Base-by-base conservation (phyloP, 148 eudicot genomes). In the Chenopodium suecicum region DNA sequence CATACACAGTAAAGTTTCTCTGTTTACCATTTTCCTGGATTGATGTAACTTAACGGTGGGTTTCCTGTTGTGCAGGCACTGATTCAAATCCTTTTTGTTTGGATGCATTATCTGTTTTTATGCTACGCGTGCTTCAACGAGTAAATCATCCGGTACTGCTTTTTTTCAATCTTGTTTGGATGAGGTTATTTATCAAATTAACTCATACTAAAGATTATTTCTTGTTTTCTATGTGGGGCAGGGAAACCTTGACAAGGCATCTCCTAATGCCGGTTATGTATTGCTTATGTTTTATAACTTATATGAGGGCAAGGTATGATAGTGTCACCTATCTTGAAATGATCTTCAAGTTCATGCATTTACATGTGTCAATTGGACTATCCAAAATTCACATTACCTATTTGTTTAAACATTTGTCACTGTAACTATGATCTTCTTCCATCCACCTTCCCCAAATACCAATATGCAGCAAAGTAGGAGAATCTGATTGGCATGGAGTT, bases 231-330 rank as follows among this genome's bases (percentile, higher is more conserved):
- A 12, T 72, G 65, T 75, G 84, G 81, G 34, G 70, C 79, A 96
- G 99, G 99, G 99, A 68, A 94, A 91, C 89, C 98, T 96, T 77
- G 99, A 96, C 84, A 90, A 88, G 85, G 85, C 93, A 79, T 91
- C 94, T 80, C 91, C 92, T 73, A 94, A 92, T 88, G 93, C 90
- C 73, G 97, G 99, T 74, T 94, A 89, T 87, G 97, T 96, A 46
- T 80, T 96, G 87, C 90, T 96, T 70, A 91, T 96, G 94, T 96
- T 96, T 86, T 94, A 96, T 84, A 83, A 92, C 77, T 94, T 96
- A 41, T 96, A 96, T 83, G 93, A 94, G 70, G 98, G 97, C 79
- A 96, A 92, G 97, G 99, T 92, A 88, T 52, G 79, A 64, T 32
- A 56, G 70, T 34, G 25, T 64, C 77, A 56, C 60, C 58, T 74